These are phyloP conservation scores for Kurtzmaniella quercitrusa DNA, from an alignment of 1,139 yeast species.

Conservation along the genomic window DNA sequence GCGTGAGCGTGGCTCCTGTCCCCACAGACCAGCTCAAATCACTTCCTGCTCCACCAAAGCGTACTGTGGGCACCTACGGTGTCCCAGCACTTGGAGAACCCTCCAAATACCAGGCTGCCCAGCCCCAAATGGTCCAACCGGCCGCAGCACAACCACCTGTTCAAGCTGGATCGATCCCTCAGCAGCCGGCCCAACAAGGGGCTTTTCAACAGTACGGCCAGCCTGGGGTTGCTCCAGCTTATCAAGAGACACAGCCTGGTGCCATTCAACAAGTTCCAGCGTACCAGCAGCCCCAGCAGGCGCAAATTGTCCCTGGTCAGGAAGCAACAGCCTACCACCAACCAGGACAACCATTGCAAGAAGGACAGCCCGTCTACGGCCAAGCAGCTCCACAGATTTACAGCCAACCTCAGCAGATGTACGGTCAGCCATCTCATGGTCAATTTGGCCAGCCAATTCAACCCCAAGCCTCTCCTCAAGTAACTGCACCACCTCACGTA, in stretches of 20 bases:
- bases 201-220: slow-evolving; percentile 1
- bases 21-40: slow-evolving; percentile 21
- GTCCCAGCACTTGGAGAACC: slow-evolving; percentile 6
- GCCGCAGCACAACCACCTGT: slow-evolving; percentile 3
- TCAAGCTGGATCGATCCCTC: slow-evolving; percentile 4
- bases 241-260: not conserved
- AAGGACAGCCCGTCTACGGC: slow-evolving; percentile 4
- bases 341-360: slow-evolving; percentile 7
- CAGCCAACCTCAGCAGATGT: slow-evolving; percentile 7
- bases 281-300: not conserved
- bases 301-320: slow-evolving; percentile 2
- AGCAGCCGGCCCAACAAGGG: slow-evolving; percentile 3
- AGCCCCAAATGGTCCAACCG: slow-evolving; percentile 1
- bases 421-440: slow-evolving; percentile 4
- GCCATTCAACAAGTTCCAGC: too few species aligned
- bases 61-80: slow-evolving; percentile 22
- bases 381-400: slow-evolving; percentile 7
- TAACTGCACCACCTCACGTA: too few species aligned
- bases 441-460: not conserved
- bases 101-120: slow-evolving; percentile 1
- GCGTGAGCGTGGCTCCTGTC: slow-evolving; percentile 12
- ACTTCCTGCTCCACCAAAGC: slow-evolving; percentile 37
- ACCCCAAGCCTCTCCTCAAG: not conserved
- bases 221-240: not conserved
- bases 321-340: slow-evolving; percentile 5